Evolutionary conservation across 805 yeast species (phyloP), one percentile per base, ranked within the genome.

Genomic region (Yarrowia sp.): DNA sequence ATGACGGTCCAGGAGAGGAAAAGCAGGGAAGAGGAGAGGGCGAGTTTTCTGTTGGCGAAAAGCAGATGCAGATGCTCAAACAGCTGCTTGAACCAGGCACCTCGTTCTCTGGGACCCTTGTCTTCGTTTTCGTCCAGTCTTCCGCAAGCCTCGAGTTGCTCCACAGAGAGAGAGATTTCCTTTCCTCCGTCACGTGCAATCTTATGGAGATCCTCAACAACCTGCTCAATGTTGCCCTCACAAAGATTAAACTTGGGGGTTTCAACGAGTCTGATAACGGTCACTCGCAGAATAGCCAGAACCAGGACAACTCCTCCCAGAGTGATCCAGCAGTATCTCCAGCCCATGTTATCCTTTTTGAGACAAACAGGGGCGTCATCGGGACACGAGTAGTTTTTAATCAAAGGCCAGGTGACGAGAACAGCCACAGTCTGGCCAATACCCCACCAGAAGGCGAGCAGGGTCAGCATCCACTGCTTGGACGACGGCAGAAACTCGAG

Each of bases 391-490:
- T 79, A 79, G 69, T 83, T 81, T 14, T 86, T 82, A 53, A 87
- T 77, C 65, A 84, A 81, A 0, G 86, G 88, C 87, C 88, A 86
- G 1, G 87, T 83, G 53, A 85, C 72, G 26, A 85, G 75, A 46
- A 80, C 79, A 15, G 87, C 82, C 49, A 86, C 78, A 1, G 87
- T 81, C 73, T 86, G 89, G 42, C 89, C 89, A 42, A 86, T 79
- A 56, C 88, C 87, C 90, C 89, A 86, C 85, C 83, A 87, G 53
- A 82, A 78, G 35, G 88, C 86, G 76, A 86, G 81, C 46, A 84
- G 78, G 1, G 88, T 85, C 66, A 83, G 78, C 71, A 85, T 75
- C 81, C 82, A 86, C 71, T 85, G 86, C 72, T 82, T 77, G 67
- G 80, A 81, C 53, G 80, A 77, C 4, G 89, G 89, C 69, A 86